phyloP scores from a whole-genome alignment of 2,329 filamentous ascomycete genomes.

The Claviceps lovelessii region DNA sequence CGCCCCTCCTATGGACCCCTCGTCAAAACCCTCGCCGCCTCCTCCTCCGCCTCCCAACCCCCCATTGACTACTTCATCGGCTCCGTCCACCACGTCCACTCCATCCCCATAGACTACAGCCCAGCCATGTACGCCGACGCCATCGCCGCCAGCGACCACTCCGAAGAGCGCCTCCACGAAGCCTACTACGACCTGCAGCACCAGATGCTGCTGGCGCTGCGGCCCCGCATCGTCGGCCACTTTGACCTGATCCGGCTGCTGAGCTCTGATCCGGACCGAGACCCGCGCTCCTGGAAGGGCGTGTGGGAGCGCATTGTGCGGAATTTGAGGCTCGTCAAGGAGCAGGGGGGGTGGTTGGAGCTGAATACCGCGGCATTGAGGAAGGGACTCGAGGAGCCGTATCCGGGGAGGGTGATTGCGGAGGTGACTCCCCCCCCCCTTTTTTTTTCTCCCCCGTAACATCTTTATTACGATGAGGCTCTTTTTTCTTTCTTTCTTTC shows the following conservation, averaged over 20 bases:
- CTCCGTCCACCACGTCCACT: constrained; percentile 78
- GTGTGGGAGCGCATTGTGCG: constrained; percentile 64
- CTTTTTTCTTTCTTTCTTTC: not conserved
- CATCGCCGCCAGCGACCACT: constrained; percentile 23
- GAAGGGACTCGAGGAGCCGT: constrained; percentile 83
- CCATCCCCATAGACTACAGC: constrained; percentile 82
- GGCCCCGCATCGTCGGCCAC: constrained; percentile 74
- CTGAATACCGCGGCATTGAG: constrained; percentile 76
- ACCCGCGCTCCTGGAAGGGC: constrained; percentile 39
- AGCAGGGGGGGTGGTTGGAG: constrained; percentile 73
- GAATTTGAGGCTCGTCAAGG: constrained; percentile 57
- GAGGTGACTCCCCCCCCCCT: constrained; percentile 34
- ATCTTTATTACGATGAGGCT: constrained; percentile 12
- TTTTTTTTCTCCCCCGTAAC: no score
- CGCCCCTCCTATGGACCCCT: constrained; percentile 45
- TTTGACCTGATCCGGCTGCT: constrained; percentile 83
- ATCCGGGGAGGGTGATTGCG: constrained; percentile 67
- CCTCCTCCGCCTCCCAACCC: constrained; percentile 18
- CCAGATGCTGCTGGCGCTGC: constrained; percentile 59
- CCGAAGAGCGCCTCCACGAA: constrained; percentile 61
- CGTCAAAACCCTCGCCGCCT: constrained; percentile 40
- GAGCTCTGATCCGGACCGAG: constrained; percentile 51
- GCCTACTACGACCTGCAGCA: constrained; percentile 82
- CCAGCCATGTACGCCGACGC: constrained; percentile 43
- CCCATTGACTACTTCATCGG: constrained; percentile 82